Percentiles rank a stretch among this genome's conserved stretches.
Evolutionary conservation across 257 asterid species (phyloP).

Genomic region (Nicotiana tabacum): DNA sequence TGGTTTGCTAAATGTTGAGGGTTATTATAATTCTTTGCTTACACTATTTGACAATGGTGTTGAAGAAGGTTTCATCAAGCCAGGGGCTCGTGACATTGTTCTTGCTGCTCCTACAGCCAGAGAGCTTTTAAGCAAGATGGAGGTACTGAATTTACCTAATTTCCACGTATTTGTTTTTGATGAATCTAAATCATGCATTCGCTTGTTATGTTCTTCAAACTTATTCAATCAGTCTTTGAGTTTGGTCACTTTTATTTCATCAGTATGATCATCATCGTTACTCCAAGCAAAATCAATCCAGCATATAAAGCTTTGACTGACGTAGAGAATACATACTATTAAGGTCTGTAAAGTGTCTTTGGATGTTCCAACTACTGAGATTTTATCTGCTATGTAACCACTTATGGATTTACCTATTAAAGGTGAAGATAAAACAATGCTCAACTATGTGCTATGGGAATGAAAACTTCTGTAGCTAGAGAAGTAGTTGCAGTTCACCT

Average conservation of each 20-base stretch:
- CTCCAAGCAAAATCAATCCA: neutral
- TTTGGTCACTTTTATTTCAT: neutral
- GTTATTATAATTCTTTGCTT: slow-evolving; percentile 83
- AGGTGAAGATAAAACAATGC: neutral
- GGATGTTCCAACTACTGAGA: neutral
- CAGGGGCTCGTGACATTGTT: slow-evolving; percentile 76
- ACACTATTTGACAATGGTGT: slow-evolving; percentile 90
- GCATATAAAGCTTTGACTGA: neutral
- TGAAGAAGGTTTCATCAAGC: slow-evolving; percentile 93
- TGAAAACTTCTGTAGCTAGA: neutral
- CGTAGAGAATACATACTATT: neutral
- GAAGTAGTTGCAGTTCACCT: neutral
- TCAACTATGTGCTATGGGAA: neutral
- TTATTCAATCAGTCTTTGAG: neutral
- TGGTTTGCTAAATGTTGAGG: slow-evolving; percentile 93
- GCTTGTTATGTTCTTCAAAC: neutral
- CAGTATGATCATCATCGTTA: neutral
- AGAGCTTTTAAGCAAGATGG: slow-evolving; percentile 76
- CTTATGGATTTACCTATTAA: neutral
- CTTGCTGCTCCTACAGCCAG: slow-evolving; percentile 80
- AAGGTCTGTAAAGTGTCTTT: neutral
- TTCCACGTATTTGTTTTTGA: neutral
- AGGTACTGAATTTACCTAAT: slow-evolving; percentile 41
- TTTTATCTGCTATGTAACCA: neutral
- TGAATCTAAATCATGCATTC: no score